These are phyloP conservation scores for Sporothrix brunneoviolacea DNA, from an alignment of 2,329 filamentous ascomycete genomes.

Conservation along the genomic window DNA sequence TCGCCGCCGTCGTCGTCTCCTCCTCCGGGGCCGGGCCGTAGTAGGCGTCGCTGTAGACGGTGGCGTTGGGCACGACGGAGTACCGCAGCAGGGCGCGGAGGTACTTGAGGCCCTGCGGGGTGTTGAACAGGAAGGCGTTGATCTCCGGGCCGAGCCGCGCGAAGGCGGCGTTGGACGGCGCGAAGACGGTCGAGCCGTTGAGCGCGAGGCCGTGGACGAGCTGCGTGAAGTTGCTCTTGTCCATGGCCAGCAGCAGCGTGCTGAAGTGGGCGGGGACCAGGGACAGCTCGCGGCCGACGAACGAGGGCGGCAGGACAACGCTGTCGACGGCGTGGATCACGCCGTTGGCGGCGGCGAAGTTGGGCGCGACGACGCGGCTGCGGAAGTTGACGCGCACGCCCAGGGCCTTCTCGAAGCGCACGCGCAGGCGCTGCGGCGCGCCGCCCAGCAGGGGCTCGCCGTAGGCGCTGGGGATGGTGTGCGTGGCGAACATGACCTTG, in stretches of 20 bases:
- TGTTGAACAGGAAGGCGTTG: constrained; percentile 82
- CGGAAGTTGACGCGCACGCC: constrained; percentile 73
- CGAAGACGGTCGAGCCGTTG: constrained; percentile 69
- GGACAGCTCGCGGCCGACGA: constrained; percentile 43
- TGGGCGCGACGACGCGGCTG: constrained; percentile 59
- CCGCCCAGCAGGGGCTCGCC: constrained; percentile 53
- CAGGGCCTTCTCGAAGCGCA: constrained; percentile 49
- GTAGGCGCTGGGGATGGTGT: constrained; percentile 68
- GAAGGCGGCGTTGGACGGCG: constrained; percentile 77
- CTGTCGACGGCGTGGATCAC: constrained; percentile 71
- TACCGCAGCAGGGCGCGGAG: constrained; percentile 73
- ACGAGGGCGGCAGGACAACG: constrained; percentile 70
- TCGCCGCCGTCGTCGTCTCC: constrained; percentile 31
- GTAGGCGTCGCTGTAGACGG: constrained; percentile 77
- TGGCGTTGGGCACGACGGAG: constrained; percentile 66
- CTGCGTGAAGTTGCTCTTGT: constrained; percentile 64
- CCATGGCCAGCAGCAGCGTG: constrained; percentile 67
- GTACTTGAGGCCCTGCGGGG: constrained; percentile 64
- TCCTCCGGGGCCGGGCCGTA: constrained; percentile 42
- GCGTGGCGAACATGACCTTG: constrained; percentile 56
- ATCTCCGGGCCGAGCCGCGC: constrained; percentile 61
- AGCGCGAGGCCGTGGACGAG: constrained; percentile 47
- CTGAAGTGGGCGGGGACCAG: constrained; percentile 72
- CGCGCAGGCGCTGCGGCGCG: constrained; percentile 65
- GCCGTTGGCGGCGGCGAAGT: constrained; percentile 73